A percentile compares a stretch with the other conserved stretches of the same genome.
phyloP scores from a whole-genome alignment of 371 early-diverging fungal species.

The Phascolomyces articulosus region DNA sequence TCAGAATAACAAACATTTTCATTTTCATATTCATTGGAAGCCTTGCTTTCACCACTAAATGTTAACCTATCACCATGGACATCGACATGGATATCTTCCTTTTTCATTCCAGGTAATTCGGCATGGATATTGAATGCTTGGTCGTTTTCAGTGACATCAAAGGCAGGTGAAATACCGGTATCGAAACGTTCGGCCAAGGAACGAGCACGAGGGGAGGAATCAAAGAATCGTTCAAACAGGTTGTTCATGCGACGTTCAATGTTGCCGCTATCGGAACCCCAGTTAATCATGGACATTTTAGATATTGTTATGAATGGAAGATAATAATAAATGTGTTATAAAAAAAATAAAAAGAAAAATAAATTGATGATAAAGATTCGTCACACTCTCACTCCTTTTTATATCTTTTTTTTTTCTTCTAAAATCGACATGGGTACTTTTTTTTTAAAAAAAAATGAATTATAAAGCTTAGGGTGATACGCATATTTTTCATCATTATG shows the following conservation, averaged over 20 bases:
- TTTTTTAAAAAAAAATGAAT: no score
- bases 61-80: conserved; percentile 15
- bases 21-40: conserved; percentile 6
- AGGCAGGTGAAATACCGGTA: conserved; percentile 14
- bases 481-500: no score
- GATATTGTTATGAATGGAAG: no score
- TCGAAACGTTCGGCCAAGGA: conserved; percentile 2
- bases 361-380: no score
- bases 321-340: no score
- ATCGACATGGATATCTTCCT: conserved; percentile 35
- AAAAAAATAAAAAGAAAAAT: no score
- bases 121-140: conserved; percentile 23
- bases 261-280: conserved; percentile 24
- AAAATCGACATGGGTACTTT: no score
- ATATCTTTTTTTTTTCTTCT: no score
- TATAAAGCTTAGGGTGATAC: no score
- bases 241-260: conserved; percentile 39
- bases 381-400: no score
- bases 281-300: conserved; percentile 38
- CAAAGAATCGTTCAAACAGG: conserved; percentile 26
- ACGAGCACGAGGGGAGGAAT: not conserved
- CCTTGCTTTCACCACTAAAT: conserved; percentile 23
- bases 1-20: conserved; percentile 45
- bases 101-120: conserved; percentile 32
- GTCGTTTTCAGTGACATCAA: conserved; percentile 32